Conservation (phyloP, 75 land plant genomes). For the Pinus tabuliformis region DNA sequence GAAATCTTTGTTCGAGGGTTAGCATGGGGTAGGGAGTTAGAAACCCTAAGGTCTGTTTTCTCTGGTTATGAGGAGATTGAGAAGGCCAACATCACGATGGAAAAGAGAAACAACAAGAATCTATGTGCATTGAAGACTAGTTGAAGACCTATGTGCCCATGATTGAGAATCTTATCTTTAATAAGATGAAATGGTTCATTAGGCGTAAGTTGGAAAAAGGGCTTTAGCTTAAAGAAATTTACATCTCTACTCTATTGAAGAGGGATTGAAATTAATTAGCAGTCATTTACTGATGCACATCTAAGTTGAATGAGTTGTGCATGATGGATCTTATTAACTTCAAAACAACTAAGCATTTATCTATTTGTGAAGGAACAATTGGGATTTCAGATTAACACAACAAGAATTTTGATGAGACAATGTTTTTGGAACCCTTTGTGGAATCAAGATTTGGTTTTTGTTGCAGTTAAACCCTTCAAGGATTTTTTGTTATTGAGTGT, state of each 20-base stretch:
- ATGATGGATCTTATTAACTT: no score
- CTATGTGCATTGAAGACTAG: constrained; percentile 49
- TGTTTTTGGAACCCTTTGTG: constrained; percentile 20
- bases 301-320: no score
- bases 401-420: no score
- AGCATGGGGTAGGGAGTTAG: constrained; percentile 38
- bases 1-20: constrained; percentile 49
- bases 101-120: constrained; percentile 4
- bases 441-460: neutral
- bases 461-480: constrained; percentile 94
- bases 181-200: constrained; percentile 73
- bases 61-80: constrained; percentile 38
- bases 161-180: constrained; percentile 70
- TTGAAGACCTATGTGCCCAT: constrained; percentile 39
- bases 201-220: constrained; percentile 39
- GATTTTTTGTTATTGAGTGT: constrained; percentile 23
- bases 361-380: neutral
- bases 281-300: neutral
- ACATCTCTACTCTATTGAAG: constrained; percentile 53
- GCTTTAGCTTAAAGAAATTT: constrained; percentile 29
- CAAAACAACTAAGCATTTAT: no score
- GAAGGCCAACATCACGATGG: constrained; percentile 10
- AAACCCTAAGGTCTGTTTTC: constrained; percentile 28
- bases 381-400: constrained; percentile 46
- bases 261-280: neutral